phyloP scores from a whole-genome alignment of 495 filamentous ascomycete genomes.

The Tuber melanosporum region DNA sequence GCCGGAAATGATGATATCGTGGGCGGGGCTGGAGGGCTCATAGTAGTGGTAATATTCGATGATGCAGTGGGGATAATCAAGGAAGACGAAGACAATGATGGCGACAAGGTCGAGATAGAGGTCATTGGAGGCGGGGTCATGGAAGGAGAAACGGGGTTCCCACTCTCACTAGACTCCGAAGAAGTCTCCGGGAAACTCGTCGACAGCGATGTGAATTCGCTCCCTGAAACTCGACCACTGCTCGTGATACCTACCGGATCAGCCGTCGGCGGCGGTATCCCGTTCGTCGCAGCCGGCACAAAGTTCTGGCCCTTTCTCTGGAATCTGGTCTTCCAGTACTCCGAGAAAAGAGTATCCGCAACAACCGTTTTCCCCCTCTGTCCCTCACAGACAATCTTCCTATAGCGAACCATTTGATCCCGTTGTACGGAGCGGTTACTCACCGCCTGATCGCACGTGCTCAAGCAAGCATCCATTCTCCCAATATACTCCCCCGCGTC shows the following conservation, averaged over 20 bases:
- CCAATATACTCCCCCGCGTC: conserved; percentile 18
- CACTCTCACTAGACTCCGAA: neutral
- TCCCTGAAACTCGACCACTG: neutral
- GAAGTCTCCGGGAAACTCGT: conserved; percentile 1
- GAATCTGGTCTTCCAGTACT: conserved; percentile 38
- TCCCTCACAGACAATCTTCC: conserved; percentile 27
- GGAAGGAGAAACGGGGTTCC: neutral
- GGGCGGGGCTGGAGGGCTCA: neutral
- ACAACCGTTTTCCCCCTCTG: neutral
- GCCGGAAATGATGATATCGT: neutral
- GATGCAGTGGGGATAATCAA: conserved; percentile 13
- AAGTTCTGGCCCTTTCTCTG: conserved; percentile 21
- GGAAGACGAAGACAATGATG: conserved; percentile 15
- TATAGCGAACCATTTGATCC: conserved; percentile 32
- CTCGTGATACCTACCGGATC: conserved; percentile 9
- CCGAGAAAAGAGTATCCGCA: conserved; percentile 20
- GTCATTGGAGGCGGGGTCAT: conserved; percentile 18
- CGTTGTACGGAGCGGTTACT: conserved; percentile 24
- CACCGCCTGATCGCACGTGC: conserved; percentile 32
- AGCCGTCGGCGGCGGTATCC: conserved; percentile 34
- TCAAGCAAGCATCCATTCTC: conserved; percentile 35
- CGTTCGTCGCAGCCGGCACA: conserved; percentile 25
- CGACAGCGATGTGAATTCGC: neutral
- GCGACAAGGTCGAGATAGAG: conserved; percentile 9
- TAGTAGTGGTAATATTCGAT: neutral